Base-by-base conservation (phyloP, 768 basidiomycete genomes). In the Lentinula sp. region DNA sequence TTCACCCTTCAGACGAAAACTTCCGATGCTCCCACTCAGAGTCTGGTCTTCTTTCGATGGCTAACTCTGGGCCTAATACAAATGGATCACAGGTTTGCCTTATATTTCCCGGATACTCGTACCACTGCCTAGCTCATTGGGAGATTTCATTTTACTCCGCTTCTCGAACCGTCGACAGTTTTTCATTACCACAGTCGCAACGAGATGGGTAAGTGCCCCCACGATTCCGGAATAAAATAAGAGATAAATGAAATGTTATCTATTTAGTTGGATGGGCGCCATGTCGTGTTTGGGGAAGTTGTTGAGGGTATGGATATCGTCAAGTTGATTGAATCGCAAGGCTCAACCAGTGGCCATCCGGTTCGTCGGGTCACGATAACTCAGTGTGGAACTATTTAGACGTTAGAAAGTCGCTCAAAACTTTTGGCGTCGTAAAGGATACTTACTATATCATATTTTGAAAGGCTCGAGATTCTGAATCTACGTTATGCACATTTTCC, bases 201-300 rank as follows among this genome's bases (percentile, higher is more conserved):
- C 88, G 12, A 72, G 71, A 54, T 87, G 85, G 87, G 57, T 63
- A 20, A 52, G 45, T 54, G 16, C 28, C n/a, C 4, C 35, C 36
- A 18, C 15, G 12, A 36, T 39, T 51, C 71, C n/a, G 6, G 20
- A 32, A 43, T 12, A 5, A 12, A 12, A 33, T 51, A 77, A 83
- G 66, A 85, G 28, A 28, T 3, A 2, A 86, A 78, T 86, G 87
- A 33, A 42, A 12, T 43, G 32, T 56, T 15, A 20, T 45, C 42
- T 13, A 7, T 16, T 9, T 48, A 59, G 57, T 84, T 95, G 61
- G 90, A 95, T 70, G 88, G 87, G 61, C 82, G 81, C 59, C 88
- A 93, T 73, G 89, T 93, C 74, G 93, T 95, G 49, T 95, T 96
- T 68, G 94, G 93, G n/a, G 85, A 88, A 66, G 90, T 93, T 61